Base-by-base conservation (phyloP, 192 early-diverging fungal genomes). In the Globomyces pollinis-pini region DNA sequence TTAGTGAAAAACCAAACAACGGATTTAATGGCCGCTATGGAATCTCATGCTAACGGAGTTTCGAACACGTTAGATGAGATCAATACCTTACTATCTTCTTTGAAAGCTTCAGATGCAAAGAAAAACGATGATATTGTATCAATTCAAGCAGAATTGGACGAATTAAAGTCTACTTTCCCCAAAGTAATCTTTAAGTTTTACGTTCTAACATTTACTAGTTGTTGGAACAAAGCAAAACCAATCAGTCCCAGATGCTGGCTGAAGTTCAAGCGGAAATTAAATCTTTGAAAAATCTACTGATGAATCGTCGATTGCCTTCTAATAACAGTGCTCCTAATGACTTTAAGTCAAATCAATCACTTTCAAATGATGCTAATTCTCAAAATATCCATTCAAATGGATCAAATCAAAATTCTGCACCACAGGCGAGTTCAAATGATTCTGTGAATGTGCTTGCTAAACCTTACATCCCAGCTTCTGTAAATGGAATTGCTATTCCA, bases 181-280 rank as follows among this genome's bases (percentile, higher is more conserved):
- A 81, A 85, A 80, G 88, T 88, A 71, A 31, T n/a, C n/a, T n/a
- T 21, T 33, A 18, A n/a, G 38, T 12, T n/a, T 39, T n/a, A 13
- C 12, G n/a, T n/a, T n/a, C n/a, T 39, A n/a, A n/a, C n/a, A n/a
- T n/a, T n/a, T 23, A 84, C 58, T 90, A 54, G 66, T 92, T 60
- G 85, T 90, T 30, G 80, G 83, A 56, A 76, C 70, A 50, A 88
- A 86, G 57, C 86, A 89, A 28, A 71, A 80, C 6, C 86, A 92
- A 62, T 64, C 68, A 5, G 67, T 73, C 35, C n/a, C n/a, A n/a
- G n/a, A 70, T 84, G 8, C 63, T 91, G 52, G 67, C 70, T 29
- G 91, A 96, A 31, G 75, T 99, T 20, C 96, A 99, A 71, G 78
- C 78, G 20, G 96, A 99, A 67, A 83, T 99, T 67, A 94, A 93